Evolutionary conservation across 345 rosid genomes (phyloP), one percentile per base, ranked within the genome.

Genomic region (Mallotus nudiflorus): DNA sequence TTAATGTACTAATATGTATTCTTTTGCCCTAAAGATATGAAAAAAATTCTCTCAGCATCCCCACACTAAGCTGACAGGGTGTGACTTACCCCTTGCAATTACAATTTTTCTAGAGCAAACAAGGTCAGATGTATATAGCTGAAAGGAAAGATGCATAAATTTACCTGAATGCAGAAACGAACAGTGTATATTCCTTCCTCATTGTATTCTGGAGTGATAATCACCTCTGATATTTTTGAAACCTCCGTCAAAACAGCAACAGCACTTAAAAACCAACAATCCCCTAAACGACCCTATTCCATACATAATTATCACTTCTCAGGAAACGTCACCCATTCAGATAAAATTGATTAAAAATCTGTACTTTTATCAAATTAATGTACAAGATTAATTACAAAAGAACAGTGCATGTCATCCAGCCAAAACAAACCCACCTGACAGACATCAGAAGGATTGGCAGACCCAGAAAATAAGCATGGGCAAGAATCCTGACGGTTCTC

Each of bases 81-180:
- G 9, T 10, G 10, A 40, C 11, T 20, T 12, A 18, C 27, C 42
- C 42, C 42, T n/a, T 39, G 46, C 46, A 42, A 42, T 9, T 42
- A 42, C 9, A 12, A 42, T 42, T 42, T 39, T 42, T 12, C 46
- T 12, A 42, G 46, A 4, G 14, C 46, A 42, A 42, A 42, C 7
- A 7, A 18, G 50, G 11, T 20, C 58, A 65, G 15, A 20, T 27
- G 2, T 20, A 29, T 8, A 33, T 12, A 9, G 8, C 8, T n/a
- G 16, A 29, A 53, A 66, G 28, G 37, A 60, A 65, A 27, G 25
- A 24, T 33, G 74, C 66, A 53, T 42, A 63, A 66, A 20, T 73
- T n/a, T 83, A 96, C 99, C 99, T 96, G 99, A 77, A 96, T 92
- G 79, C 99, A 96, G 75, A 96, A 96, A 73, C 99, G 97, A 73